Conservation (phyloP, 1,284 basidiomycete genomes). For the Ganoderma sp. region DNA sequence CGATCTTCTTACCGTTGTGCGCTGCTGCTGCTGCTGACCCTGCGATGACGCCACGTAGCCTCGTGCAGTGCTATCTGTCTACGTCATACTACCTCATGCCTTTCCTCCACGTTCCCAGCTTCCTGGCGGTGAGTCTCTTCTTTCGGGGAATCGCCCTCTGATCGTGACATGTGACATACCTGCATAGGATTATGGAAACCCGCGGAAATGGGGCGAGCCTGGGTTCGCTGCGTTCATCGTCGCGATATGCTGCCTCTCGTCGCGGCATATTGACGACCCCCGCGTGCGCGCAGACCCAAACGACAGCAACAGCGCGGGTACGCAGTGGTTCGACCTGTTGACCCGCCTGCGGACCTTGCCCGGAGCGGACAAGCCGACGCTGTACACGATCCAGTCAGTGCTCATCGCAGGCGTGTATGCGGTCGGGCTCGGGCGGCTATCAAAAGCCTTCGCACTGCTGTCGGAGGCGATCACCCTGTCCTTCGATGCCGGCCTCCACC, state of each 20-base stretch:
- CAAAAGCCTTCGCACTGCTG: conserved; percentile 82
- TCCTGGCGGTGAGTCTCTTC: conserved; percentile 67
- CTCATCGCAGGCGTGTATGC: conserved; percentile 89
- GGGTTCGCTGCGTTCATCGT: conserved; percentile 92
- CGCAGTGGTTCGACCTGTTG: conserved; percentile 88
- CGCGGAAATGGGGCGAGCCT: conserved; percentile 90
- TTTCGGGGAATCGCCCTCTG: conserved; percentile 2
- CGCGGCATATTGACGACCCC: conserved; percentile 88
- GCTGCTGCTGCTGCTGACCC: not conserved
- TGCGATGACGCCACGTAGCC: conserved; percentile 47
- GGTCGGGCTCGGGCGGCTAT: conserved; percentile 86
- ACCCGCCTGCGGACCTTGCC: conserved; percentile 83
- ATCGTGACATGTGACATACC: conserved; percentile 38
- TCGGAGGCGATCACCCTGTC: conserved; percentile 85
- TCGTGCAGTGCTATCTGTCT: conserved; percentile 82
- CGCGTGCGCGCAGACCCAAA: conserved; percentile 80
- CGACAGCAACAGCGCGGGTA: conserved; percentile 86
- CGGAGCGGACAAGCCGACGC: conserved; percentile 84
- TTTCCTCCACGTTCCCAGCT: conserved; percentile 88
- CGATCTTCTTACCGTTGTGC: conserved; percentile 20
- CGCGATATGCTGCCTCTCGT: conserved; percentile 86
- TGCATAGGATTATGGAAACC: conserved; percentile 84
- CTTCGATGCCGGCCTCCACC: conserved; percentile 86
- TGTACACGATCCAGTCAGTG: conserved; percentile 89
- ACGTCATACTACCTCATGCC: conserved; percentile 92